Evolutionary conservation across 495 filamentous ascomycete species (phyloP).

Genomic region (Hypoxylon perforatum): DNA sequence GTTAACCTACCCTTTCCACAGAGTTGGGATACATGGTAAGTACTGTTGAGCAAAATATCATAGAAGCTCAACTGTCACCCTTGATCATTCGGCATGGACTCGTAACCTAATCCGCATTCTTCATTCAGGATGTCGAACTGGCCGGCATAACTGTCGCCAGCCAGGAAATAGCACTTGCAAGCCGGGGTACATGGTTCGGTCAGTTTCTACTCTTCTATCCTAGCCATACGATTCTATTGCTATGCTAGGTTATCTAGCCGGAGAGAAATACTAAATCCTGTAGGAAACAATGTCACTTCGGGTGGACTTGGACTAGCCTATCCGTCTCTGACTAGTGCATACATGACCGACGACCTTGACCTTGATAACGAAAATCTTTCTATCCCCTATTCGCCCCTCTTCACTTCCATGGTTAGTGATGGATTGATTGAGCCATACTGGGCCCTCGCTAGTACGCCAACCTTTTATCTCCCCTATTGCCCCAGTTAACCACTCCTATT

Average conservation of each 20-base stretch:
- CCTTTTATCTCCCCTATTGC: neutral
- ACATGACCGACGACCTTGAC: constrained; percentile 36
- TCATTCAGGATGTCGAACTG: constrained; percentile 60
- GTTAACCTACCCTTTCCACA: constrained; percentile 4
- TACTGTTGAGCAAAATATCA: neutral
- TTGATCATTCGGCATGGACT: neutral
- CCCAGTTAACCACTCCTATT: neutral
- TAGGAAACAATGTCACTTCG: constrained; percentile 55
- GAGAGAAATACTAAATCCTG: neutral
- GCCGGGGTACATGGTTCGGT: constrained; percentile 55
- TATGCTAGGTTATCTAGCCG: neutral
- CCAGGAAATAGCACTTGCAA: constrained; percentile 64
- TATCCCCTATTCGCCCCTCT: constrained; percentile 64
- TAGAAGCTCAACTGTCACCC: neutral
- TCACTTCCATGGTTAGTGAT: constrained; percentile 66
- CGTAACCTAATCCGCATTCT: neutral
- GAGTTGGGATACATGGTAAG: constrained; percentile 25
- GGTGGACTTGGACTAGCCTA: constrained; percentile 73
- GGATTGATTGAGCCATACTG: constrained; percentile 66
- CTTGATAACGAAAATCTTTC: constrained; percentile 44
- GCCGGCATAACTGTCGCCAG: constrained; percentile 63
- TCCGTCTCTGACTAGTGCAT: constrained; percentile 52
- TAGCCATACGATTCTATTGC: neutral
- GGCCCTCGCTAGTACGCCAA: constrained; percentile 55
- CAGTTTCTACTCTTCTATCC: constrained; percentile 42